Conservation (phyloP, 352 stramenopile genomes). For the Phytophthora chlamydospora region DNA sequence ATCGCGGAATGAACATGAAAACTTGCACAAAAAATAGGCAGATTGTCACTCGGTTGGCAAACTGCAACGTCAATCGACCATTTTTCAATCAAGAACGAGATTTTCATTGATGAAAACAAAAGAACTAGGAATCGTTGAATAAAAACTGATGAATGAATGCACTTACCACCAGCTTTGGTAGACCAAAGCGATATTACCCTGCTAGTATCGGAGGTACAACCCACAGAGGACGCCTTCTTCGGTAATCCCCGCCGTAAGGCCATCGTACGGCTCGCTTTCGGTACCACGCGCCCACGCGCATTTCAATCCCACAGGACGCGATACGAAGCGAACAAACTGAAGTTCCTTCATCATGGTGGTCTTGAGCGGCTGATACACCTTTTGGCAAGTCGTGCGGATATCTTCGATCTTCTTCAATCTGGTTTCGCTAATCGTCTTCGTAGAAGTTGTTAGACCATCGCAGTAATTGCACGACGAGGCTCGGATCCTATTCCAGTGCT, state of each 20-base stretch:
- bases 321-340: slow-evolving; percentile 2
- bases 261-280: not conserved
- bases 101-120: too few relatives aligned
- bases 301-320: not conserved
- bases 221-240: too few relatives aligned
- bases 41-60: too few relatives aligned
- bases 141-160: too few relatives aligned
- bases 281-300: not conserved
- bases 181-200: not conserved
- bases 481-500: slow-evolving; percentile 1
- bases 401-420: not conserved
- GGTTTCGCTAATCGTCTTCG: not conserved
- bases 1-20: not conserved
- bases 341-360: slow-evolving; percentile 1
- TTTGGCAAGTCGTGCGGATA: slow-evolving; percentile 2
- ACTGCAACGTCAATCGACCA: too few relatives aligned
- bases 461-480: slow-evolving; percentile 6
- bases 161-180: too few relatives aligned
- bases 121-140: too few relatives aligned
- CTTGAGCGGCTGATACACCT: slow-evolving; percentile 9
- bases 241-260: not conserved
- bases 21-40: too few relatives aligned
- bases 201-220: not conserved
- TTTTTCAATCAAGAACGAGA: too few relatives aligned
- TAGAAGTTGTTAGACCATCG: not conserved